phyloP scores from a whole-genome alignment of 1,139 yeast genomes.

The Oligophagozyma castellii region DNA sequence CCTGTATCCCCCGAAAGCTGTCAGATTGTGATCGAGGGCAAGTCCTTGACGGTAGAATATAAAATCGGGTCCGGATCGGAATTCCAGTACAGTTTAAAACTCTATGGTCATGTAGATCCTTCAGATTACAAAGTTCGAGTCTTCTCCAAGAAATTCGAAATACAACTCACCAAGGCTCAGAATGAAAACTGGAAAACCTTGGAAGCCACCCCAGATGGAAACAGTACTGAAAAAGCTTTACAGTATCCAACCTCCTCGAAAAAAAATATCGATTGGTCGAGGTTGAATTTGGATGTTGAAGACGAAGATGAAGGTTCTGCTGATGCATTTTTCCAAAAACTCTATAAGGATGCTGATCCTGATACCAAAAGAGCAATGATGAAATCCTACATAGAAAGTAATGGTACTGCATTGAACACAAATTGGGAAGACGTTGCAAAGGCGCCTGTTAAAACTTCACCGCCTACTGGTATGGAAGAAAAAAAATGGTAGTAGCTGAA shows the following conservation, averaged over 20 bases:
- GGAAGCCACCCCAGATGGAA: conserved; percentile 10
- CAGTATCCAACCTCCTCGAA: conserved; percentile 53
- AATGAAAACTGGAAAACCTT: conserved; percentile 28
- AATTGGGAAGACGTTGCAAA: conserved; percentile 84
- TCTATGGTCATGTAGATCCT: conserved; percentile 39
- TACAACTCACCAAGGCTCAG: conserved; percentile 28
- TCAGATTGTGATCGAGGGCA: no score
- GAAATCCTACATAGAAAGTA: conserved; percentile 89
- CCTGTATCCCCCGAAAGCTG: conserved; percentile 27
- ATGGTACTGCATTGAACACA: conserved; percentile 87
- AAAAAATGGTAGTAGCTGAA: conserved; percentile 25
- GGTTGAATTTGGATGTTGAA: conserved; percentile 38
- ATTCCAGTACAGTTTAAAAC: conserved; percentile 30
- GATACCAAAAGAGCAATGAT: conserved; percentile 91
- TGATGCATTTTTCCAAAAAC: conserved; percentile 57
- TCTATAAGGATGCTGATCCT: conserved; percentile 73
- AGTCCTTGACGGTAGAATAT: conserved; percentile 11
- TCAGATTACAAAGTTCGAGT: conserved; percentile 35
- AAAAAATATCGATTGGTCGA: conserved; percentile 58
- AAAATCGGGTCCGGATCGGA: conserved; percentile 24
- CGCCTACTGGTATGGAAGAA: conserved; percentile 62
- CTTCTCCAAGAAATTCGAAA: conserved; percentile 64
- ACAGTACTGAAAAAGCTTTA: conserved; percentile 8
- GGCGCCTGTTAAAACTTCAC: conserved; percentile 52
- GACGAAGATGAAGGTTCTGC: conserved; percentile 32